These are phyloP conservation scores for Pleurotus giganteus DNA, from an alignment of 768 basidiomycete species.

Conservation along the genomic window DNA sequence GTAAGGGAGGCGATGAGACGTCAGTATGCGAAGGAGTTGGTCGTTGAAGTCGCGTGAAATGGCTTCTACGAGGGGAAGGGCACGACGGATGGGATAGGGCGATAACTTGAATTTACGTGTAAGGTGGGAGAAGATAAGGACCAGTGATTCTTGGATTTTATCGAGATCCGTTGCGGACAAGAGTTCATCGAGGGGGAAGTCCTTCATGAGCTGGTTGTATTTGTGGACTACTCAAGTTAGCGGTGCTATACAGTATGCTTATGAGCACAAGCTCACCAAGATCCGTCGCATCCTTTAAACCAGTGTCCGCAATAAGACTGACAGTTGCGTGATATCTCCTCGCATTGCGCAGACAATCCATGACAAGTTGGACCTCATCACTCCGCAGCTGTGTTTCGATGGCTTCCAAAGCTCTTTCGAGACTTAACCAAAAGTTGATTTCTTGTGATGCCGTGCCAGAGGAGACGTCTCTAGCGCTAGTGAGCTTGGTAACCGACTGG, in stretches of 20 bases:
- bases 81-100: conserved; percentile 94
- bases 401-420: conserved; percentile 90
- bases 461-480: conserved; percentile 84
- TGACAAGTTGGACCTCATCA: conserved; percentile 89
- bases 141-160: conserved; percentile 88
- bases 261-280: conserved; percentile 48
- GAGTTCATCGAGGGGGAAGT: conserved; percentile 96
- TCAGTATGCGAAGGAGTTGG: conserved; percentile 86
- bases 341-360: conserved; percentile 92
- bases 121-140: conserved; percentile 88
- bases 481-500: conserved; percentile 94
- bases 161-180: conserved; percentile 94
- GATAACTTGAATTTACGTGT: conserved; percentile 95
- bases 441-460: conserved; percentile 97
- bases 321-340: conserved; percentile 97
- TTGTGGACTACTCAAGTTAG: conserved; percentile 70
- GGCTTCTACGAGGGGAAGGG: conserved; percentile 95
- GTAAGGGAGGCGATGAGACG: conserved; percentile 88
- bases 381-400: conserved; percentile 91
- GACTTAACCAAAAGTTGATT: conserved; percentile 97
- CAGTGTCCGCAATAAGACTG: conserved; percentile 97
- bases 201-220: conserved; percentile 98
- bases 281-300: conserved; percentile 91
- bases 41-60: conserved; percentile 98
- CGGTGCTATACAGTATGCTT: not conserved